Evolutionary conservation across 148 eudicot species (phyloP), one percentile per base, ranked within the genome.

Genomic region (Chenopodium suecicum): DNA sequence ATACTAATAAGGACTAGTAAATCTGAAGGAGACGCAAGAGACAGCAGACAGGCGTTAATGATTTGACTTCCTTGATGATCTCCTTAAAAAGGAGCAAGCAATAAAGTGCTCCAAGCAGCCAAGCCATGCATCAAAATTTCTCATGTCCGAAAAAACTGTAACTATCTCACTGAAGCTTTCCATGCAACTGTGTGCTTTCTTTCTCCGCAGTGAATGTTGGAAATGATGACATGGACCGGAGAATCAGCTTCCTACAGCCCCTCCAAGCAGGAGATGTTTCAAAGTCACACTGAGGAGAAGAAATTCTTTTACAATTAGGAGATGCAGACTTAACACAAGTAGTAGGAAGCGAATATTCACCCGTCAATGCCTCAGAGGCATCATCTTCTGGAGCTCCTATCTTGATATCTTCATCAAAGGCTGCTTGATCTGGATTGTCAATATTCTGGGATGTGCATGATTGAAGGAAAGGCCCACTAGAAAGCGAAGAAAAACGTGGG

Each of bases 271-370:
- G 82, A 80, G 86, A 86, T 46, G 82, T 31, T 50, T 83, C 80
- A 56, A 70, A 29, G 63, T 67, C 83, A 60, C 47, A 72, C 60
- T 81, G 83, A 72, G 82, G 86, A 79, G 88, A 84, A 46, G 88
- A 86, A 60, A 88, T 81, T 77, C 91, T 83, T 80, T 88, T 88
- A 77, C 83, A 66, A 69, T 84, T 88, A 31, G 89, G 91, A 76
- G 91, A 88, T 66, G 83, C 41, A 63, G 89, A 82, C 77, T 84
- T 88, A 32, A 86, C 80, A 63, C n/a, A 78, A 23, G 83, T 78
- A 32, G 83, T 80, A 79, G 85, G 72, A 66, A 79, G 78, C 23
- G 60, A 37, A 73, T 79, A 73, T 60, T 80, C 84, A 73, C 62
- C 82, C 44, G 73, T 50, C 70, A 75, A 78, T 34, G n/a, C 58